phyloP scores from a whole-genome alignment of 108 stramenopile species.

The Stephanodiscus triporus region DNA sequence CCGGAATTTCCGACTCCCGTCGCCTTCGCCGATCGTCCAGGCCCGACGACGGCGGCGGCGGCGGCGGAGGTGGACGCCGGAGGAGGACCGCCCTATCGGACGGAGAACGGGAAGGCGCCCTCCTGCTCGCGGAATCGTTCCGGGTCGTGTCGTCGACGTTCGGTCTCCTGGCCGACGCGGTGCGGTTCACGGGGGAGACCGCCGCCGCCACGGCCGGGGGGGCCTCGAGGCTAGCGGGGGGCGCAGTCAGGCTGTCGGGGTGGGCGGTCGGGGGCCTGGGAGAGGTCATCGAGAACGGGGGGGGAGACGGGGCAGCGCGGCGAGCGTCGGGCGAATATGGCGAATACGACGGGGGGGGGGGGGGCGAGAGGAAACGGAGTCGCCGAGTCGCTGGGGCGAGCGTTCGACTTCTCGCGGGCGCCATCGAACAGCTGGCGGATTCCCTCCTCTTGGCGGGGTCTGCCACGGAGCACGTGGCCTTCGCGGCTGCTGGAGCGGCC shows the following conservation, averaged over 20 bases:
- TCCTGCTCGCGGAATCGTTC: slow-evolving; percentile 50
- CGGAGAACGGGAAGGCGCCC: slow-evolving; percentile 46
- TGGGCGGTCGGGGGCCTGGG: slow-evolving; percentile 48
- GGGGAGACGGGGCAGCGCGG: background rate
- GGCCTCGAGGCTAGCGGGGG: slow-evolving; percentile 47
- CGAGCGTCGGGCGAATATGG: background rate
- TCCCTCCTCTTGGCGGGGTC: slow-evolving; percentile 50
- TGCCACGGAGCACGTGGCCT: slow-evolving; percentile 51
- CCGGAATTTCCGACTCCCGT: slow-evolving; percentile 16
- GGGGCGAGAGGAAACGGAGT: slow-evolving; percentile 1
- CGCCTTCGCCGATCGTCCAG: too few relatives aligned
- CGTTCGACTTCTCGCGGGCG: slow-evolving; percentile 50
- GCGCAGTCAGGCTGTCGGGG: slow-evolving; percentile 37
- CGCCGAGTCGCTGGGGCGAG: slow-evolving; percentile 39
- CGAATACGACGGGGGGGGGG: background rate
- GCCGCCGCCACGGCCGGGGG: slow-evolving; percentile 51
- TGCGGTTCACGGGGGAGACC: slow-evolving; percentile 51
- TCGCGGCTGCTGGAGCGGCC: slow-evolving; percentile 45
- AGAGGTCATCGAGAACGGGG: slow-evolving; percentile 19
- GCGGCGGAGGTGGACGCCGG: too few relatives aligned
- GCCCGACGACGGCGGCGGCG: background rate
- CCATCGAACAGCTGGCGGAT: slow-evolving; percentile 49
- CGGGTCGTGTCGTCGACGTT: slow-evolving; percentile 46
- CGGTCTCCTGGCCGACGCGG: slow-evolving; percentile 47
- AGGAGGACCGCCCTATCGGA: slow-evolving; percentile 17